A percentile compares a stretch with the other conserved stretches of the same genome.
Conservation (phyloP, 2,329 filamentous ascomycete species). For the Harringtonia lauricola region DNA sequence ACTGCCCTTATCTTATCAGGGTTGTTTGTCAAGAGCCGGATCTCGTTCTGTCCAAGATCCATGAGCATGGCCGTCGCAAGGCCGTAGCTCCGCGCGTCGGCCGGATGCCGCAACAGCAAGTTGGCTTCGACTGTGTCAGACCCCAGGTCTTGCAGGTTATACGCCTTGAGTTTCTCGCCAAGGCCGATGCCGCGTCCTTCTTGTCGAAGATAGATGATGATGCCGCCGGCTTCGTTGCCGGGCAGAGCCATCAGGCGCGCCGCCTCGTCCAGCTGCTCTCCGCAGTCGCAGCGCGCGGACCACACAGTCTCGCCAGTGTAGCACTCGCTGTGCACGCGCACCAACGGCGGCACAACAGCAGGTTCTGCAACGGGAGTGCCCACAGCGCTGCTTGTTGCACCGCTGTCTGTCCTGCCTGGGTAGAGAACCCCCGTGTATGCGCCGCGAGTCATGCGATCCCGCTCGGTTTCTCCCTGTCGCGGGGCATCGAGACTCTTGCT, state of each 20-base stretch:
- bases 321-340: constrained; percentile 94
- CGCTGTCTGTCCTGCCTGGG: constrained; percentile 71
- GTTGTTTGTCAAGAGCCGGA: constrained; percentile 87
- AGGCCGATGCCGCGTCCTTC: constrained; percentile 93
- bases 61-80: constrained; percentile 90
- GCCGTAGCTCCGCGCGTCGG: constrained; percentile 89
- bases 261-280: constrained; percentile 94
- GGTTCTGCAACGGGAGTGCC: background rate
- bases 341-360: constrained; percentile 49
- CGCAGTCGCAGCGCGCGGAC: constrained; percentile 95
- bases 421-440: constrained; percentile 84
- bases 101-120: constrained; percentile 77
- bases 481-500: constrained; percentile 59
- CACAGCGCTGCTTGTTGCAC: constrained; percentile 26
- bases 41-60: constrained; percentile 69
- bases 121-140: constrained; percentile 98
- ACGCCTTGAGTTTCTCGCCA: constrained; percentile 92
- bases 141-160: constrained; percentile 92
- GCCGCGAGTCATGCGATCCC: constrained; percentile 86
- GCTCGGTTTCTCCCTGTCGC: constrained; percentile 68
- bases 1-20: constrained; percentile 93
- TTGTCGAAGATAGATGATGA: constrained; percentile 91
- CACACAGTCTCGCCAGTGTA: constrained; percentile 98
- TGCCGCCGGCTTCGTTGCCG: constrained; percentile 55
- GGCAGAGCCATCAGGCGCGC: constrained; percentile 82